Evolutionary conservation across 2,329 filamentous ascomycete species (phyloP), one percentile per base, ranked within the genome.

Genomic region (Fusarium metavorans): DNA sequence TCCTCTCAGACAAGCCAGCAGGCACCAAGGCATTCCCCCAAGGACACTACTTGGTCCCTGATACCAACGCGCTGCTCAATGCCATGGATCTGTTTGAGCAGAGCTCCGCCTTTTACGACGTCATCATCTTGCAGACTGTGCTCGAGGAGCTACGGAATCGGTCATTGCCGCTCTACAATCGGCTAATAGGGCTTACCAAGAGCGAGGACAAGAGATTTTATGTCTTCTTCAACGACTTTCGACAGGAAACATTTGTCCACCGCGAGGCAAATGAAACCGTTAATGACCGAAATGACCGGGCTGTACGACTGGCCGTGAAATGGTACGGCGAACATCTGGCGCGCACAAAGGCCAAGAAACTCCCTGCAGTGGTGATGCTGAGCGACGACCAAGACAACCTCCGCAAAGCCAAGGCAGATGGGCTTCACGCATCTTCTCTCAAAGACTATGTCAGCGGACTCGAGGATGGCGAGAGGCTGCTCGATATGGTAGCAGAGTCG

Each of bases 191-290:
- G 25, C 87, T 99, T 73, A 97, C 95, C 43, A 97, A 96, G 84
- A 98, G 96, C 80, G 95, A 98, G 78, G 95, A 97, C 75, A 99
- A 99, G 87, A 92, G 96, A 64, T 98, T 98, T 82, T 98, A 98
- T 80, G 94, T 99, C 62, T 99, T 99, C 83, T 98, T 98, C 90
- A 99, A 99, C 82, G 97, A 99, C 79, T 99, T 99, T 81, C 91
- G 96, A 61, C 87, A 95, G 43, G 97, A 99, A 83, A 99, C 97
- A 0, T 94, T 98, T 80, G 90, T 98, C 57, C 85, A 89, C 32
- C 89, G 97, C 71, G 89, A 92, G 23, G 83, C 88, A 7, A 92
- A 94, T 41, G 97, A 99, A 85, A 93, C 91, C 4, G 97, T 99
- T 84, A 99, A 99, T 81, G 97, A 99, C 82, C 90, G 97, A 64